Evolutionary conservation across 2,329 filamentous ascomycete species (phyloP).

Genomic region (Ophiostoma perfectum): DNA sequence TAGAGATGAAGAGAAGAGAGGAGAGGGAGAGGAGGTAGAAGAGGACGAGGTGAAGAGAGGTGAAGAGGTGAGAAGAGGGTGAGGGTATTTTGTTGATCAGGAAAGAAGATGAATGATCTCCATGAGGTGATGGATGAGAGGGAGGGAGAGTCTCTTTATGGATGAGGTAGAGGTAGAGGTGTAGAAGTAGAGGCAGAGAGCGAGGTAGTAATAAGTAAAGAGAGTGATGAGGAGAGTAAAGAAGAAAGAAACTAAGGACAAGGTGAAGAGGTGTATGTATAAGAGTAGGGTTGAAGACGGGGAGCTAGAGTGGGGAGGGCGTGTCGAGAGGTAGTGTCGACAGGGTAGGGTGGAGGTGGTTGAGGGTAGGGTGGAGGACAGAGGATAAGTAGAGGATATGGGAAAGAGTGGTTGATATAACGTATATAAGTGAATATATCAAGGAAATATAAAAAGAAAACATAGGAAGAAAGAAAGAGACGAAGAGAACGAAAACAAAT

Average conservation of each 20-base stretch:
- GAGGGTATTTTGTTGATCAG: conserved; percentile 17
- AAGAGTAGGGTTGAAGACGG: neutral
- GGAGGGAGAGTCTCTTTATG: conserved; percentile 7
- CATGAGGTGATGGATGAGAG: conserved; percentile 15
- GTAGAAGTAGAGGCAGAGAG: neutral
- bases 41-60: neutral
- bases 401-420: too few species aligned
- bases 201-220: neutral
- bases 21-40: too few species aligned
- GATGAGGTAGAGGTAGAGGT: neutral
- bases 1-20: neutral
- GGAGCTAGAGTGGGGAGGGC: conserved; percentile 11
- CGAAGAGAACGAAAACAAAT: too few species aligned
- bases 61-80: neutral
- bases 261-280: conserved; percentile 16
- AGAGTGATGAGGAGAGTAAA: conserved; percentile 2
- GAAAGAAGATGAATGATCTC: conserved; percentile 19
- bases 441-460: too few species aligned
- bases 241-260: conserved; percentile 13
- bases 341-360: neutral
- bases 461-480: neutral
- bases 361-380: conserved; percentile 1
- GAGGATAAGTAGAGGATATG: conserved; percentile 1
- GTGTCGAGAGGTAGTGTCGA: neutral
- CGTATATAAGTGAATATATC: too few species aligned